These are phyloP conservation scores for Oidiodendron maius DNA, from an alignment of 495 filamentous ascomycete genomes.

Conservation along the genomic window DNA sequence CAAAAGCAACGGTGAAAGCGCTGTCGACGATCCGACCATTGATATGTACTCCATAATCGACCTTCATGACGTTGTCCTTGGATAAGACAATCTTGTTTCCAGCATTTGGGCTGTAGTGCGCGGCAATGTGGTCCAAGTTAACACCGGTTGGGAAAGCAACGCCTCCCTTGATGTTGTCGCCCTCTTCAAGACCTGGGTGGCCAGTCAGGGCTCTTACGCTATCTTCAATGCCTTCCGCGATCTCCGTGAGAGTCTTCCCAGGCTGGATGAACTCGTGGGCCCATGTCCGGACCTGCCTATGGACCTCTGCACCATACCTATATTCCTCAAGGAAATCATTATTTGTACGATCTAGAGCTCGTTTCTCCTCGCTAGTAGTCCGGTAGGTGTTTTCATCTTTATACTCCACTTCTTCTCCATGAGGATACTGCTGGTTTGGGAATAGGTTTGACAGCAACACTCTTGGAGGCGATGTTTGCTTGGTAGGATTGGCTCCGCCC, in stretches of 20 bases:
- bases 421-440: conserved; percentile 65
- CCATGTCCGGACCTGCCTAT: conserved; percentile 82
- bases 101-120: conserved; percentile 89
- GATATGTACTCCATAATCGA: conserved; percentile 88
- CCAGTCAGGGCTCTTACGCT: conserved; percentile 72
- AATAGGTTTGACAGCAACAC: conserved; percentile 73
- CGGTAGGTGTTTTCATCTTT: conserved; percentile 72
- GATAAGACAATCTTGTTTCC: conserved; percentile 78
- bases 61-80: conserved; percentile 84
- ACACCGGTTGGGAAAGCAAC: conserved; percentile 88
- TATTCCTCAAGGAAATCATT: conserved; percentile 83
- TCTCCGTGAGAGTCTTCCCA: conserved; percentile 71
- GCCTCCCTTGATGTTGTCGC: conserved; percentile 71
- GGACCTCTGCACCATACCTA: conserved; percentile 79
- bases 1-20: conserved; percentile 85
- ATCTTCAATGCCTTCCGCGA: conserved; percentile 83
- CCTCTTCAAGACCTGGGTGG: conserved; percentile 72
- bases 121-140: conserved; percentile 80
- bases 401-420: conserved; percentile 76
- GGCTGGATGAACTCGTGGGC: conserved; percentile 77
- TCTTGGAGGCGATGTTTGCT: conserved; percentile 72
- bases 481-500: conserved; percentile 69
- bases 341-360: conserved; percentile 77
- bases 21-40: conserved; percentile 90
- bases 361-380: conserved; percentile 82